Evolutionary conservation across 495 filamentous ascomycete species (phyloP), one percentile per base, ranked within the genome.

Genomic region (Penicillium goetzii): DNA sequence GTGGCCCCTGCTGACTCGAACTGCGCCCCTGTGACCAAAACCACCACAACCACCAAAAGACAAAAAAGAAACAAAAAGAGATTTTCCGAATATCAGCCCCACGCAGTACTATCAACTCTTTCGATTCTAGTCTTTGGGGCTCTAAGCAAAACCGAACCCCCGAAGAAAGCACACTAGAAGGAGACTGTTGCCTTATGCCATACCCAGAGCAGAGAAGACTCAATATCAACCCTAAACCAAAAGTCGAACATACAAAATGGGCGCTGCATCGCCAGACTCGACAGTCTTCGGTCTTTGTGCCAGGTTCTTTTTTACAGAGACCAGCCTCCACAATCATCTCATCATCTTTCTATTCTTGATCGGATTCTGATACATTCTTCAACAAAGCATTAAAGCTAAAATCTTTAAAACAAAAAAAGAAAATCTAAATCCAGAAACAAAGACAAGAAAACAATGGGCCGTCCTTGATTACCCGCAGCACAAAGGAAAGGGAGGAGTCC

Each of bases 21-120:
- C 66, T 68, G 63, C 47, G 61, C 69, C 65, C 64, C 57, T 64
- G 70, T 72, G 70, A 72, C 64, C 64, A 56, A 33, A 43, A 40
- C 17, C 38, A 49, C 60, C 60, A 62, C 52, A 72, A 62, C 63
- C 63, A 23, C 43, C 2, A 47, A 47, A 47, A 47, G 43, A 47
- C n/a, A 9, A 21, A 43, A 43, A 2, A 10, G 0, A 8, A n/a
- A n/a, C n/a, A 1, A 9, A n/a, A 19, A 19, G 14, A 19, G 2
- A 21, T 6, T 8, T 19, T 1, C 5, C 0, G 64, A 65, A 58
- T 58, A 54, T 57, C 30, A 58, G 60, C 8, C n/a, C 52, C 51
- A 58, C 43, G 32, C 59, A 26, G 50, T 53, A 55, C 8, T n/a
- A n/a, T n/a, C 23, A 25, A 63, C 28, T 11, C 43, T 12, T 47